These are phyloP conservation scores for Talaromyces piceae DNA, from an alignment of 2,329 filamentous ascomycete genomes.

Conservation along the genomic window DNA sequence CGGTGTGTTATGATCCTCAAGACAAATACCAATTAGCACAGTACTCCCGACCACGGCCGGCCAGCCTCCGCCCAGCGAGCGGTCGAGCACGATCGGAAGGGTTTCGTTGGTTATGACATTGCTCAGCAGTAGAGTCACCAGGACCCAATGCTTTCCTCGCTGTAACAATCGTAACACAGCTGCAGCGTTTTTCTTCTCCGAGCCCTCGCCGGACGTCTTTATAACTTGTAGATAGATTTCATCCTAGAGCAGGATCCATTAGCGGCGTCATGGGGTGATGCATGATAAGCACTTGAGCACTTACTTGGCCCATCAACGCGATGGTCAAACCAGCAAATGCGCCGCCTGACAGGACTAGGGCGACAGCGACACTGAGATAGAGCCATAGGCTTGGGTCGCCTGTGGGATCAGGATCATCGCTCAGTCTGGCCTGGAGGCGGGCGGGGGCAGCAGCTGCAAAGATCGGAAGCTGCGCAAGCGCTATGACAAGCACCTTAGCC, in stretches of 20 bases:
- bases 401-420: constrained; percentile 43
- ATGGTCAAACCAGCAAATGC: constrained; percentile 87
- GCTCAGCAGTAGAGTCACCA: constrained; percentile 85
- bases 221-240: constrained; percentile 97
- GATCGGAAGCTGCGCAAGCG: constrained; percentile 31
- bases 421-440: constrained; percentile 12
- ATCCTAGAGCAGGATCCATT: constrained; percentile 51
- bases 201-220: constrained; percentile 70
- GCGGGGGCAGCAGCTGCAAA: constrained; percentile 30
- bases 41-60: constrained; percentile 92
- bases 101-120: constrained; percentile 99
- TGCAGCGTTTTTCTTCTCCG: constrained; percentile 78
- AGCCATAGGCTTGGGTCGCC: constrained; percentile 66
- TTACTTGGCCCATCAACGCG: constrained; percentile 55
- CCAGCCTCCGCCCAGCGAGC: constrained; percentile 88
- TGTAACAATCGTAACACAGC: constrained; percentile 73
- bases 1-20: neutral
- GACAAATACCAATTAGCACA: constrained; percentile 61
- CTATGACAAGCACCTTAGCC: constrained; percentile 34
- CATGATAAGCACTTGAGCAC: neutral
- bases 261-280: neutral
- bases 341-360: constrained; percentile 78
- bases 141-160: constrained; percentile 93
- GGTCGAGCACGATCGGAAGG: constrained; percentile 86
- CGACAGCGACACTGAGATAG: constrained; percentile 69